Evolutionary conservation across 2,329 filamentous ascomycete species (phyloP).

Genomic region (Knufia fluminis): DNA sequence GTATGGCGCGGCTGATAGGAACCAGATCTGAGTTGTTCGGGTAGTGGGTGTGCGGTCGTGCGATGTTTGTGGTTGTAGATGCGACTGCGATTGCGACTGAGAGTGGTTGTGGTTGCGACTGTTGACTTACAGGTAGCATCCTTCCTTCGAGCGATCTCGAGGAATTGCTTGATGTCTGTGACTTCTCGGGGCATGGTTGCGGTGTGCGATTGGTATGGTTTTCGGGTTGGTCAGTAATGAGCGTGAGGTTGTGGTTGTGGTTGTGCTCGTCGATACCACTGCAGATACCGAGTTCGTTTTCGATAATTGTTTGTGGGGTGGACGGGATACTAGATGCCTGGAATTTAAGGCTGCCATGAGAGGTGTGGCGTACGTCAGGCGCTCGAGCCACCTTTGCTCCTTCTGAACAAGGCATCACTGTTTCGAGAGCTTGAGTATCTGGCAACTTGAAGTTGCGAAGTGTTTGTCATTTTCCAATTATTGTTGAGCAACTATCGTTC

Average conservation of each 20-base stretch:
- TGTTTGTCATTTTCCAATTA: too few species aligned
- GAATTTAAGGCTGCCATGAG: too few species aligned
- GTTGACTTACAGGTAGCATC: conserved; percentile 92
- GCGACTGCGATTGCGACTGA: too few species aligned
- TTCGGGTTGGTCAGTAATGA: neutral
- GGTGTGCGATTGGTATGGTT: neutral
- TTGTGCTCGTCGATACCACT: neutral
- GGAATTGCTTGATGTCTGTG: conserved; percentile 99
- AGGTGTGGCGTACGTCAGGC: conserved; percentile 1
- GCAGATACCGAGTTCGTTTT: conserved; percentile 8
- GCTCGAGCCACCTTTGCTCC: neutral
- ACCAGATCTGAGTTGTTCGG: neutral
- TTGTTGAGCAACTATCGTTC: too few species aligned
- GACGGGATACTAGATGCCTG: too few species aligned
- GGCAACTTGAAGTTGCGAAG: too few species aligned
- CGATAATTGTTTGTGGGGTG: too few species aligned
- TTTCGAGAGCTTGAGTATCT: neutral
- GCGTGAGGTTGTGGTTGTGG: neutral
- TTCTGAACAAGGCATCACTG: neutral
- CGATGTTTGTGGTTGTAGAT: too few species aligned
- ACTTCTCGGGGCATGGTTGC: conserved; percentile 88
- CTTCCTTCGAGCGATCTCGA: conserved; percentile 99
- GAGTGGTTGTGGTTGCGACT: neutral
- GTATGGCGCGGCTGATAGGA: too few species aligned
- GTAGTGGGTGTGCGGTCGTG: too few species aligned